Conservation (phyloP, 1,284 basidiomycete genomes). For the Cryptococcus deneoformans region DNA sequence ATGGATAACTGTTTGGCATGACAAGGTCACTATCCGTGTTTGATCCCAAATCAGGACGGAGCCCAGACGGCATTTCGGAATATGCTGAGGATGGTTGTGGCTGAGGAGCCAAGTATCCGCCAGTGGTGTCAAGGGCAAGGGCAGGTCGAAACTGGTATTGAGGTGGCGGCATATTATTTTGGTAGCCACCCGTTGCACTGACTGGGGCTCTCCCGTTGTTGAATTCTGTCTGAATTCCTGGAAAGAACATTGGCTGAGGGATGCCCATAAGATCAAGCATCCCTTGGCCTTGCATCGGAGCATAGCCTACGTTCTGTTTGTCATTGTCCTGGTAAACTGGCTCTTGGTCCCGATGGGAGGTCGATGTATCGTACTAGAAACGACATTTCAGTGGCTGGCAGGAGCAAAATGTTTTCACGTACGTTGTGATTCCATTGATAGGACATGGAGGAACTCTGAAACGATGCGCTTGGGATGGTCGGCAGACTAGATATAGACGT, state of each 20-base stretch:
- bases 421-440: conserved; percentile 17
- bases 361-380: too few relatives aligned
- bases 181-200: background rate
- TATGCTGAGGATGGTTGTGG: conserved; percentile 16
- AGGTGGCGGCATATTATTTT: background rate
- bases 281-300: conserved; percentile 6
- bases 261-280: conserved; percentile 12
- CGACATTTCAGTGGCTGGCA: too few relatives aligned
- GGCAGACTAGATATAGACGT: conserved; percentile 15
- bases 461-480: conserved; percentile 18
- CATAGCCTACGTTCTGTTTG: conserved; percentile 2
- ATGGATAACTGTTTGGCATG: conserved; percentile 7
- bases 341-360: too few relatives aligned
- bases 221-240: background rate
- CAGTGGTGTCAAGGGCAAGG: conserved; percentile 23
- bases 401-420: background rate
- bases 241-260: conserved; percentile 1
- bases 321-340: conserved; percentile 2
- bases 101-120: conserved; percentile 7
- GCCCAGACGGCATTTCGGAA: conserved; percentile 17
- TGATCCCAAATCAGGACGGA: conserved; percentile 11
- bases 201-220: background rate
- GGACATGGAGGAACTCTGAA: conserved; percentile 13
- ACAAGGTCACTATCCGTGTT: conserved; percentile 14
- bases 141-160: conserved; percentile 17